phyloP scores from a whole-genome alignment of 208 protist genomes.

The Vickermania spadyakhi region DNA sequence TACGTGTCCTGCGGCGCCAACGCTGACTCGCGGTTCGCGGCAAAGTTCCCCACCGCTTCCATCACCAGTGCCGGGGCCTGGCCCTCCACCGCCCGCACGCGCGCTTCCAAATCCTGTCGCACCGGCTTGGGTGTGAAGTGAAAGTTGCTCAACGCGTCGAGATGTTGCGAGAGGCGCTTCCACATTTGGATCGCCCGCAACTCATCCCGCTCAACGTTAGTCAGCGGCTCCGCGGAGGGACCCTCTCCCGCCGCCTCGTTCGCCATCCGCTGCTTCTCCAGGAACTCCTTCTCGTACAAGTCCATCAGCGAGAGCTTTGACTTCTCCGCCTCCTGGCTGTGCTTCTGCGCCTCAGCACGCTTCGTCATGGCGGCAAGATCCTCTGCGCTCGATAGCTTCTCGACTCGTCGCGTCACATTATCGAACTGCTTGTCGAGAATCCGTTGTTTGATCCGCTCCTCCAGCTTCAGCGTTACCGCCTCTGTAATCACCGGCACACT shows the following conservation, averaged over 20 bases:
- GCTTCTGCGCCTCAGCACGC: constrained; percentile 35
- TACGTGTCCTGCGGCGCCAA: constrained; percentile 87
- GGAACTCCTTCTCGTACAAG: constrained; percentile 88
- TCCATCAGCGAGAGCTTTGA: constrained; percentile 87
- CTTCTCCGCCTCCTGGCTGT: constrained; percentile 70
- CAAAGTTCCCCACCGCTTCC: constrained; percentile 78
- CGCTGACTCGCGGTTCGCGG: constrained; percentile 59
- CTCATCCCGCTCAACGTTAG: constrained; percentile 87
- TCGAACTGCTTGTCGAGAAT: constrained; percentile 72
- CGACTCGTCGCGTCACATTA: constrained; percentile 54
- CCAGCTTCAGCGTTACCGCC: constrained; percentile 68
- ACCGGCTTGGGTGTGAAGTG: constrained; percentile 86
- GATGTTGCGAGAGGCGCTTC: constrained; percentile 78
- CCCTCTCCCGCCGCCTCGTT: constrained; percentile 39
- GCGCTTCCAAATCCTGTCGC: constrained; percentile 74
- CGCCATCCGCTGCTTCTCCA: constrained; percentile 57
- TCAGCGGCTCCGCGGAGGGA: constrained; percentile 67
- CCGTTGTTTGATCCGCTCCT: constrained; percentile 83
- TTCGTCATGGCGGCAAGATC: constrained; percentile 24
- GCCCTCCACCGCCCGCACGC: constrained; percentile 76
- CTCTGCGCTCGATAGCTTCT: constrained; percentile 32
- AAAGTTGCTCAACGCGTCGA: constrained; percentile 89
- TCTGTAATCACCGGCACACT: constrained; percentile 80
- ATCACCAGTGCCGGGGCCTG: constrained; percentile 77
- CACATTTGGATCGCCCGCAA: constrained; percentile 88